phyloP scores from a whole-genome alignment of 305 asterid species.

The Fraxinus baroniana region DNA sequence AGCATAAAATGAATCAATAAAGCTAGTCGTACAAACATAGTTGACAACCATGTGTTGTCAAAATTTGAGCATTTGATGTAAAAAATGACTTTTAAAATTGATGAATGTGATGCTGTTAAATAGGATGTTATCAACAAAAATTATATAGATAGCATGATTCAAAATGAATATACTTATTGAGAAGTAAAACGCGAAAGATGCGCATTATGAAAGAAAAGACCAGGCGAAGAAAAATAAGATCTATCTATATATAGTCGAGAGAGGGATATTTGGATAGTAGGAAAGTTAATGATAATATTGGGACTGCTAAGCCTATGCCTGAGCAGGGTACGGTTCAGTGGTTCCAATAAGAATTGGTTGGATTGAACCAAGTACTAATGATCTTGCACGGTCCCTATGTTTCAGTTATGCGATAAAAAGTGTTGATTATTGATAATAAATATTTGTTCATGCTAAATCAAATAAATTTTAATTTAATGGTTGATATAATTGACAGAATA shows the following conservation, averaged over 20 bases:
- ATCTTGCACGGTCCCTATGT: neutral
- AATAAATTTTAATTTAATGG: neutral
- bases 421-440: neutral
- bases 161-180: neutral
- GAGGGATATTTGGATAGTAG: too few species aligned
- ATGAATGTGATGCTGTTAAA: too few species aligned
- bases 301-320: too few species aligned
- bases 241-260: neutral
- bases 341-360: too few species aligned
- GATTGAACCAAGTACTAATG: neutral
- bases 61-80: too few species aligned
- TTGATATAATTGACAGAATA: neutral
- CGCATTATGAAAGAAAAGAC: neutral
- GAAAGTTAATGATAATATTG: too few species aligned
- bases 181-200: neutral
- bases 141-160: too few species aligned
- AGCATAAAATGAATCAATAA: neutral
- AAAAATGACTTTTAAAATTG: too few species aligned
- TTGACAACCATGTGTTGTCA: too few species aligned
- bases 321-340: too few species aligned
- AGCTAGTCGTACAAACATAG: too few species aligned
- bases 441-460: neutral
- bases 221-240: neutral
- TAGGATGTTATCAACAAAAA: too few species aligned
- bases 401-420: neutral